Conservation (phyloP, 2,329 filamentous ascomycete genomes). For the Fusarium equiseti region DNA sequence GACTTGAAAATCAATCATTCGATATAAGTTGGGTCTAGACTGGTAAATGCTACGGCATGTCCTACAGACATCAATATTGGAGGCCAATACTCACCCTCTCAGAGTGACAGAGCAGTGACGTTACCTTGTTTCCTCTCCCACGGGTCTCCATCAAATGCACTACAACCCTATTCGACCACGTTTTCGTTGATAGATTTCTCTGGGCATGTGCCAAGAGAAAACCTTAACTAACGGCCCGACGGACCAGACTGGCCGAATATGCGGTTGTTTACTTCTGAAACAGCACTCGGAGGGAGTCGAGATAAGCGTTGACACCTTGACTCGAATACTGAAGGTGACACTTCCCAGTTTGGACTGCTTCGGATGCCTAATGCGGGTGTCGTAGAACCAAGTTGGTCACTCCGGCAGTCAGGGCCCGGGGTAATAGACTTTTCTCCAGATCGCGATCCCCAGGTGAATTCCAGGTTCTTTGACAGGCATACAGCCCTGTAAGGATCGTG, state of each 20-base stretch:
- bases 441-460: conserved; percentile 2
- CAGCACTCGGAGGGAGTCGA: not conserved
- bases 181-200: not conserved
- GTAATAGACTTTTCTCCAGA: not conserved
- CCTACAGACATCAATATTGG: conserved; percentile 2
- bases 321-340: not conserved
- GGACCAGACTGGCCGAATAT: conserved; percentile 3
- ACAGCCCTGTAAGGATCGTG: not conserved
- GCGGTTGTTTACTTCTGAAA: conserved; percentile 1
- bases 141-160: conserved; percentile 7
- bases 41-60: not conserved
- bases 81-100: not conserved
- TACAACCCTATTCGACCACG: conserved; percentile 7
- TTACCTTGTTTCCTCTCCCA: not conserved
- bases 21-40: not conserved
- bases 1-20: not conserved
- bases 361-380: not conserved
- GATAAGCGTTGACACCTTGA: not conserved
- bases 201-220: conserved; percentile 12
- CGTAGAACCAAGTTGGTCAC: not conserved
- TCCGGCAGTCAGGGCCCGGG: not conserved
- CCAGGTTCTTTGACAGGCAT: not conserved
- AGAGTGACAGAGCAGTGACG: not conserved
- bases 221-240: not conserved
- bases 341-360: not conserved